Conservation (phyloP, 2,329 filamentous ascomycete genomes). For the Cladophialophora carrionii region DNA sequence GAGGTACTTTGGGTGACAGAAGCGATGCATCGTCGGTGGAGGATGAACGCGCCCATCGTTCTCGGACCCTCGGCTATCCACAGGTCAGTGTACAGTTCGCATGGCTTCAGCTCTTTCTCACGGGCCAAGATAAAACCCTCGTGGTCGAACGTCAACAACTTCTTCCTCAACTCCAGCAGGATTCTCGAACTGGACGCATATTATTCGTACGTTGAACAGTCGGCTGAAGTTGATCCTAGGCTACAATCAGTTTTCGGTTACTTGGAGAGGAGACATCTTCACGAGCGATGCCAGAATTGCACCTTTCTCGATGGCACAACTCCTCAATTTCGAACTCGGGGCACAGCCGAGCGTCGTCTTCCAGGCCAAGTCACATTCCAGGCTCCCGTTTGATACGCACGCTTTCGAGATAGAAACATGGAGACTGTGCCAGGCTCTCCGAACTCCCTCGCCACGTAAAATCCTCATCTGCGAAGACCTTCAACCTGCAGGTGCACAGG, state of each 20-base stretch:
- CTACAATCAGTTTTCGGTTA: neutral
- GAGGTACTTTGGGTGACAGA: neutral
- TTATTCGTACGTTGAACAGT: neutral
- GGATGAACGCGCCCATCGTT: too few relatives aligned
- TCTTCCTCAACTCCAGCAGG: neutral
- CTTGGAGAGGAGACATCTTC: neutral
- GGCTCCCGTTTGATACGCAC: neutral
- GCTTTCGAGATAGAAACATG: neutral
- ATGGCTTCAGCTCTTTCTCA: neutral
- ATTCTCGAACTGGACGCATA: neutral
- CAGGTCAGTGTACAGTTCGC: neutral
- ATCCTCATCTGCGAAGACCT: neutral
- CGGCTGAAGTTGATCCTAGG: neutral
- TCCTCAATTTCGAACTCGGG: neutral
- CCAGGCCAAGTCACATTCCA: neutral
- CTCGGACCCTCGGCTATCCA: too few relatives aligned
- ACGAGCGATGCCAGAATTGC: neutral
- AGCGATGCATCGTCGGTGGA: neutral
- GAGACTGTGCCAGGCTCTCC: neutral
- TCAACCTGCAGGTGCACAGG: neutral
- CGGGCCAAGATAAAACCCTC: neutral
- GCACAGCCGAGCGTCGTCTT: neutral
- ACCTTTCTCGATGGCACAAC: neutral
- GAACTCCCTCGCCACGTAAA: neutral
- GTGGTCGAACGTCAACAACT: neutral